These are phyloP conservation scores for Eucalyptus sideroxylon DNA, from an alignment of 345 rosid species.

Conservation along the genomic window DNA sequence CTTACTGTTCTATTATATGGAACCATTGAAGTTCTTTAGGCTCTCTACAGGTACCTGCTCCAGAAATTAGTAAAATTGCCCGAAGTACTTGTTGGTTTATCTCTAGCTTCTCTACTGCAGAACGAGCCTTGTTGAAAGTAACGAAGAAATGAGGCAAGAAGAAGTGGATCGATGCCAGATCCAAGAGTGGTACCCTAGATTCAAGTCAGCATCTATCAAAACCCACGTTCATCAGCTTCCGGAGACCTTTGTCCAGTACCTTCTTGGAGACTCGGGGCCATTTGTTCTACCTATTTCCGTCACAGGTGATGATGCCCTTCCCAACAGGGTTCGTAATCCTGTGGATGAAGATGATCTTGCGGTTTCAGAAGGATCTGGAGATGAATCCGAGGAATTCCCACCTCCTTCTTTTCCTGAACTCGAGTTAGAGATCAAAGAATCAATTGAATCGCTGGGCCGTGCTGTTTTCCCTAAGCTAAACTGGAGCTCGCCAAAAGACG, in stretches of 20 bases:
- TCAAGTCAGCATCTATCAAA: constrained; percentile 47
- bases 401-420: constrained; percentile 65
- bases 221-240: constrained; percentile 64
- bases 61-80: neutral
- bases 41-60: neutral
- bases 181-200: constrained; percentile 82
- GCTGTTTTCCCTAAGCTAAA: constrained; percentile 63
- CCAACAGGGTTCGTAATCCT: constrained; percentile 57
- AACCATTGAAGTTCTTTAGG: neutral
- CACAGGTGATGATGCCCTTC: constrained; percentile 57
- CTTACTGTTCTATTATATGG: neutral
- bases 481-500: constrained; percentile 88
- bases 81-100: neutral
- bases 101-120: neutral
- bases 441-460: constrained; percentile 60
- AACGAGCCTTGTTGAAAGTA: too few species aligned
- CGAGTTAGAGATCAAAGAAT: constrained; percentile 45
- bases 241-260: constrained; percentile 57
- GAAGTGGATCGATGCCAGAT: constrained; percentile 73
- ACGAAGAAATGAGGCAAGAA: constrained; percentile 36
- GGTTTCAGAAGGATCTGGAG: constrained; percentile 46
- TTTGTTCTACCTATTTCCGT: constrained; percentile 57
- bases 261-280: constrained; percentile 63
- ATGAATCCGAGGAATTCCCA: constrained; percentile 5
- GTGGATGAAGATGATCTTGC: constrained; percentile 57